phyloP scores from a whole-genome alignment of 306 rosid species.

The Ormosia emarginata region DNA sequence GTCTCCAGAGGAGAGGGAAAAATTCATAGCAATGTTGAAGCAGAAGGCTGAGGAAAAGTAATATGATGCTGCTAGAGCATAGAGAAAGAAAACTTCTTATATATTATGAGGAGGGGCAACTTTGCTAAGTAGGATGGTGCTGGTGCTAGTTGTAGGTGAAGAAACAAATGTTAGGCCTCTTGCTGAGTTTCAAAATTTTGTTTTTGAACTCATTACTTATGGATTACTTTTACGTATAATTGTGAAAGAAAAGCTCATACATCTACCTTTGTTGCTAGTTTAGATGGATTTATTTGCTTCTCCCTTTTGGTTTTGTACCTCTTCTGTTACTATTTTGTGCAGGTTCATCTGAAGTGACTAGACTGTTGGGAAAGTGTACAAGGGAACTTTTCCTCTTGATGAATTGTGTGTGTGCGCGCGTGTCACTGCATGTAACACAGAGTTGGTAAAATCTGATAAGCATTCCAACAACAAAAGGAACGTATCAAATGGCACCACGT shows the following conservation, averaged over 20 bases:
- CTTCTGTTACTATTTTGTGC: neutral
- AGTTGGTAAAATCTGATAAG: neutral
- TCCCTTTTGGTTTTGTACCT: neutral
- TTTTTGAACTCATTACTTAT: neutral
- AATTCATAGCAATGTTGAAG: slow-evolving; percentile 72
- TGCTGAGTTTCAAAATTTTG: neutral
- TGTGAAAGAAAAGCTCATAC: neutral
- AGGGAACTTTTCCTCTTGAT: too few relatives aligned
- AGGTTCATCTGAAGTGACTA: too few relatives aligned
- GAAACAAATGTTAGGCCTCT: neutral
- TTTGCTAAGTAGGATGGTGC: slow-evolving; percentile 15
- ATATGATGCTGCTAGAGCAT: slow-evolving; percentile 16
- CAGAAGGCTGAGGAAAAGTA: slow-evolving; percentile 52
- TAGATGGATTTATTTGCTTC: neutral
- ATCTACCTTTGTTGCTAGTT: neutral
- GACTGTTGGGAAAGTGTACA: too few relatives aligned
- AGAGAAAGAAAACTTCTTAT: neutral
- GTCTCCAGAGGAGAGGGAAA: slow-evolving; percentile 67
- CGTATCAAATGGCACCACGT: neutral
- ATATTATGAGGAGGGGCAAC: neutral
- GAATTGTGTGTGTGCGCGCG: too few relatives aligned
- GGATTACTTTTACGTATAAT: neutral
- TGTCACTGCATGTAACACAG: neutral
- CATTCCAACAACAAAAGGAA: neutral
- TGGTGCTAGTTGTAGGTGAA: neutral